Conservation (phyloP, 2,329 filamentous ascomycete genomes). For the Clonostachys solani region DNA sequence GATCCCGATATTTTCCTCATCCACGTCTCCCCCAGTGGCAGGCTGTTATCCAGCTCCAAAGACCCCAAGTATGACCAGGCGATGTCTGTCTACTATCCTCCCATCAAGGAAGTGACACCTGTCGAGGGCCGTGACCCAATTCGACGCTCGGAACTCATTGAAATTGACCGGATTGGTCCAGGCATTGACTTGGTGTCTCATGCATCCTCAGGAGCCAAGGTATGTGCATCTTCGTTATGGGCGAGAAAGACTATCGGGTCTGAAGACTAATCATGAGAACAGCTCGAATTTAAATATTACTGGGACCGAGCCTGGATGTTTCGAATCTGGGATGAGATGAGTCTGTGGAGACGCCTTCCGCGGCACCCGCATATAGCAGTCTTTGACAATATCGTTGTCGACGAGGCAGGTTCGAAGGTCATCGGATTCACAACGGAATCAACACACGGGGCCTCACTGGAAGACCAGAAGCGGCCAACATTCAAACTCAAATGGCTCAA, state of each 20-base stretch:
- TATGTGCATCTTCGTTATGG: too few relatives aligned
- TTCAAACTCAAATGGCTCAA: slow-evolving; percentile 28
- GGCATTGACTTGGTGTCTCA: slow-evolving; percentile 17
- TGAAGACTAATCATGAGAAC: neutral
- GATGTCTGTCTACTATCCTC: slow-evolving; percentile 14
- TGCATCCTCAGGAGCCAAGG: neutral
- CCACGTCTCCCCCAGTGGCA: slow-evolving; percentile 1
- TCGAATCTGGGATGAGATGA: slow-evolving; percentile 25
- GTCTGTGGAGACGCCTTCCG: slow-evolving; percentile 25
- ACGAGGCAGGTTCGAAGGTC: slow-evolving; percentile 19
- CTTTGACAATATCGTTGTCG: slow-evolving; percentile 25
- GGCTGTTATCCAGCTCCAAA: slow-evolving; percentile 7
- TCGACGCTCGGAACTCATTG: slow-evolving; percentile 14
- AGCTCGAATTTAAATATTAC: slow-evolving; percentile 26
- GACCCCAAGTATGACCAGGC: slow-evolving; percentile 19
- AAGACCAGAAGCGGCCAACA: slow-evolving; percentile 15
- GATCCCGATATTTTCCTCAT: slow-evolving; percentile 18
- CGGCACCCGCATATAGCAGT: slow-evolving; percentile 27
- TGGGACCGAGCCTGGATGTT: slow-evolving; percentile 11
- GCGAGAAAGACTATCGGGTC: neutral
- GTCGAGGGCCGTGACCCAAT: slow-evolving; percentile 2
- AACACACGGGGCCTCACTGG: slow-evolving; percentile 24
- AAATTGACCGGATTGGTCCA: slow-evolving; percentile 19
- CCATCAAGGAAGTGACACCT: slow-evolving; percentile 2
- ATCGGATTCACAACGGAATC: slow-evolving; percentile 29